phyloP scores from a whole-genome alignment of 108 stramenopile species.

The Pseudonitzschia delicatissima region DNA sequence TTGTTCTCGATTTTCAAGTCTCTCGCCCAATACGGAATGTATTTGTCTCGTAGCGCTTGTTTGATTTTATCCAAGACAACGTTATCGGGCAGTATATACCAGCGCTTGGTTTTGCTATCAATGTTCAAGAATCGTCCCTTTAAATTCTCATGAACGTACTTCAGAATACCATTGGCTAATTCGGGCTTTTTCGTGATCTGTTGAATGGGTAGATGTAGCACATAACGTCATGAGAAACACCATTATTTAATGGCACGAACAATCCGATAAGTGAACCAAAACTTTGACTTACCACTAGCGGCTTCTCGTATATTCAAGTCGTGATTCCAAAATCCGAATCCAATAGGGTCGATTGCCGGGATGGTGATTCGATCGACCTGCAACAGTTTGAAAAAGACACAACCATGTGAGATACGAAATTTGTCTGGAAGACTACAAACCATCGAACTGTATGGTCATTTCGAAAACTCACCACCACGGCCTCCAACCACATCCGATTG shows the following conservation, averaged over 20 bases:
- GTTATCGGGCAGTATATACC: conserved; percentile 9
- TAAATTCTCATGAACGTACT: not conserved
- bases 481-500: conserved; percentile 21
- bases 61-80: conserved; percentile 19
- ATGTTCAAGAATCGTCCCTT: conserved; percentile 20
- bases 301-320: not conserved
- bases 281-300: not conserved
- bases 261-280: too few relatives aligned
- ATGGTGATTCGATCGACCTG: conserved; percentile 22
- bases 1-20: conserved; percentile 2
- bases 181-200: conserved; percentile 3
- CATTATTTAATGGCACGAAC: too few relatives aligned
- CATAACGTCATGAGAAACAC: not conserved
- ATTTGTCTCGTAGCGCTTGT: conserved; percentile 23
- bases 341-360: conserved; percentile 17
- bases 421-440: too few relatives aligned
- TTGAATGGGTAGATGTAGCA: not conserved
- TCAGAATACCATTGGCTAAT: conserved; percentile 14
- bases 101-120: conserved; percentile 13
- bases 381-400: too few relatives aligned
- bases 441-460: too few relatives aligned
- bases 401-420: too few relatives aligned
- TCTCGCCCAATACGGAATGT: conserved; percentile 19
- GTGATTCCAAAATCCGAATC: conserved; percentile 1
- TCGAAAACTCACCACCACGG: conserved; percentile 17